Base-by-base conservation (phyloP, 2,329 filamentous ascomycete genomes). In the Dendrostoma leiphaemia region DNA sequence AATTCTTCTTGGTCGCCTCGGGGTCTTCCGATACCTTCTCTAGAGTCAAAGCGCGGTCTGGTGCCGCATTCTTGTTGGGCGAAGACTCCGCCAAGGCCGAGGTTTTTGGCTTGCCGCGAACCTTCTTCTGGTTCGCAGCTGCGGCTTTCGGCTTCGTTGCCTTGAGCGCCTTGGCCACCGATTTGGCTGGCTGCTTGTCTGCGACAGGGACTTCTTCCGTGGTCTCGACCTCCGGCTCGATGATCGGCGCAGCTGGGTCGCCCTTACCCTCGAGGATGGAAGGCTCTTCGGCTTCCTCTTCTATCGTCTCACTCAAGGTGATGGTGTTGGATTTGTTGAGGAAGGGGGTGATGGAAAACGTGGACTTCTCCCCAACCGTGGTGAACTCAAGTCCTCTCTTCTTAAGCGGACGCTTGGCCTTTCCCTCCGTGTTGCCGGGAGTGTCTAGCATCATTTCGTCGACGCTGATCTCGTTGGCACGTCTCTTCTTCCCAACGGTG, bases 311-410 rank as follows among this genome's bases (percentile, higher is more conserved):
- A 10, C 65, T 59, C 13, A 86, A 73, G 59, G 77, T 86, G 57
- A 79, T 67, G 5, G 69, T 76, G 15, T 58, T 58, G 2, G 55
- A 58, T 69, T 80, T 84, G 69, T 92, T 96, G 58, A 97, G 77
- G 75, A 96, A 97, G 0, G 93, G 93, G 0, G 93, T 97, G 60
- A 97, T 91, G 4, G 91, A 96, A 70, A 97, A 97, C 3, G 82
- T 86, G 0, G 92, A 97, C 70, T 96, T 97, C 65, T 96, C 90
- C 28, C 89, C 91, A 5, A 89, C 75, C 52, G 84, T 73, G 1
- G 82, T 79, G 34, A 82, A 80, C 19, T 84, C 81, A 26, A 75
- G 69, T 45, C 75, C 79, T 52, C 78, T 74, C 66, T 84, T 86
- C 69, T 86, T 88, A 56, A 71, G 62, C 31, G 68, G 67, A 38